Base-by-base conservation (phyloP, 2,329 filamentous ascomycete species). In the Hypoxylon sp. region DNA sequence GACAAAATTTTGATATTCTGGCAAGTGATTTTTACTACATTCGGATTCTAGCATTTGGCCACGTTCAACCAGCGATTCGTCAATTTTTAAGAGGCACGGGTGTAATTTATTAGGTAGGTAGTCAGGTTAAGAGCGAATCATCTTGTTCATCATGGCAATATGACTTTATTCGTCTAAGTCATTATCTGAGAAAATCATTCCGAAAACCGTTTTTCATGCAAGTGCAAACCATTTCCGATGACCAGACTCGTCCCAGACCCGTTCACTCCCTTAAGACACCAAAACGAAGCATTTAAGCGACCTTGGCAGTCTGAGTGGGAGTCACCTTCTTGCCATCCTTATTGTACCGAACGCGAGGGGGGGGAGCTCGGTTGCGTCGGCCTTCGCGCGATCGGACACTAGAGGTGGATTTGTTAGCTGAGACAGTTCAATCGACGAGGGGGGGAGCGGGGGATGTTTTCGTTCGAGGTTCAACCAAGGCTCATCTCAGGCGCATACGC, bases 311-410 rank as follows among this genome's bases (percentile, higher is more conserved):
- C 84, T 93, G 90, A 80, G 91, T 91, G 75, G 95, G 93, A 82
- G 90, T 91, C 82, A 99, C 90, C 92, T 99, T 99, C 93, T 99
- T 99, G 88, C 94, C 95, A 81, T 99, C 96, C 91, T 98, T 97
- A 92, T 99, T 99, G 93, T 97, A 99, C 79, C 96, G 89, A 79
- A 99, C 94, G 81, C 96, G 90, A 80, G 96, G 96, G 76, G 96
- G 96, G 79, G 96, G 96, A 78, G 95, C 95, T 83, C 96, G 93
- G 93, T 99, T 99, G 85, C 96, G 96, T 83, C 96, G 95, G 78
- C 96, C 96, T 80, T 92, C 94, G 76, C 92, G 89, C 75, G 96
- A 99, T 79, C 96, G 96, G 83, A 99, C 96, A 91, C 96, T 98
- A 78, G 65, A 78, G 65, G 63, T 50, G 58, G 58, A 68, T 66